These are phyloP conservation scores for Gaillardinia entomophila DNA, from an alignment of 805 yeast genomes.

Conservation along the genomic window DNA sequence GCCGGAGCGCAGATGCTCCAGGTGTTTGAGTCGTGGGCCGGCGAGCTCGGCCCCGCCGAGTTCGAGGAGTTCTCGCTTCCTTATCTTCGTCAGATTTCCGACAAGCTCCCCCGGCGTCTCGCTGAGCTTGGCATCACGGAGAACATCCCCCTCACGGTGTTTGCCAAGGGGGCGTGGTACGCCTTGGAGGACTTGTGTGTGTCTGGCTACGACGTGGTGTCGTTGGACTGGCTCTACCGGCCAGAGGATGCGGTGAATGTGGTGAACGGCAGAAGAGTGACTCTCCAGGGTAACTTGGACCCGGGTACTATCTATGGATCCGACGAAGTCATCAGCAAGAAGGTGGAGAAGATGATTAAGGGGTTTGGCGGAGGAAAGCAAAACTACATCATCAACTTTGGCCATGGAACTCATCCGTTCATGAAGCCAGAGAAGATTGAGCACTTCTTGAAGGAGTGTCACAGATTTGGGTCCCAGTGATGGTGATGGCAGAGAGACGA, in stretches of 20 bases:
- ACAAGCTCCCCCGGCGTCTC: conserved; percentile 62
- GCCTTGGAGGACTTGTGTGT: conserved; percentile 82
- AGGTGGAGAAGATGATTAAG: conserved; percentile 80
- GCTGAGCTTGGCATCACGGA: conserved; percentile 66
- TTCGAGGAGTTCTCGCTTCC: conserved; percentile 87
- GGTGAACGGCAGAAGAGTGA: conserved; percentile 64
- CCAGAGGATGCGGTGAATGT: conserved; percentile 81
- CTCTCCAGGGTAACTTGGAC: conserved; percentile 91
- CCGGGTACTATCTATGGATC: conserved; percentile 95
- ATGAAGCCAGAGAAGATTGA: conserved; percentile 90
- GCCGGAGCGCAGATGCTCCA: conserved; percentile 99
- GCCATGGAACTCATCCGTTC: conserved; percentile 98
- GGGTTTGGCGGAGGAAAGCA: conserved; percentile 95
- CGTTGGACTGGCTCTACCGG: conserved; percentile 86
- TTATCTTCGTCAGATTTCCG: conserved; percentile 71
- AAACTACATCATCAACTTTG: conserved; percentile 88
- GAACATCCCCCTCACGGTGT: conserved; percentile 78
- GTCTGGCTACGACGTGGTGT: conserved; percentile 79
- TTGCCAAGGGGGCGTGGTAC: conserved; percentile 97
- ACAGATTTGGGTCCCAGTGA: conserved; percentile 59
- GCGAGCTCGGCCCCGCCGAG: conserved; percentile 88
- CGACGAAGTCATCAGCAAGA: conserved; percentile 68
- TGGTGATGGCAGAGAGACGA: no score
- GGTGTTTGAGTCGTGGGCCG: conserved; percentile 97
- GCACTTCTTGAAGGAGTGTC: conserved; percentile 83